Percentiles rank a stretch among this genome's conserved stretches.
These are phyloP conservation scores for Fomitopsis pinicola DNA, from an alignment of 1,284 basidiomycete species.

Conservation along the genomic window DNA sequence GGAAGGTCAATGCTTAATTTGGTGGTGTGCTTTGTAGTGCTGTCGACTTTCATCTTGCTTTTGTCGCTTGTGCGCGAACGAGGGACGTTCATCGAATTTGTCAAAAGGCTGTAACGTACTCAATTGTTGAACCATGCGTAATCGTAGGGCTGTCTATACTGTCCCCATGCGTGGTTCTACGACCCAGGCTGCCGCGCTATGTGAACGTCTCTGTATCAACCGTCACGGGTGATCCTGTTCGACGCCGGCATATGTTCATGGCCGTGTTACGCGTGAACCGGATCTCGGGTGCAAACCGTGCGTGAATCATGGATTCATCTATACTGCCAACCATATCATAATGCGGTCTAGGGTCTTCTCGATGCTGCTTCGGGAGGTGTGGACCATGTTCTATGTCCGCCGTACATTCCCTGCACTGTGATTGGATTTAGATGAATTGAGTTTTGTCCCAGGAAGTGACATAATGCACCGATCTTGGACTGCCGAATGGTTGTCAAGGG, in stretches of 20 bases:
- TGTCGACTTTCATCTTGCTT: slow-evolving; percentile 7
- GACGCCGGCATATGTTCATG: too few species aligned
- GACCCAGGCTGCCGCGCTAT: too few species aligned
- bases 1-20: slow-evolving; percentile 72
- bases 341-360: too few species aligned
- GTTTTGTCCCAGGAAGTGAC: not conserved
- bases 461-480: not conserved
- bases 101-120: not conserved
- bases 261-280: too few species aligned
- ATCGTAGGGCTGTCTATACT: not conserved
- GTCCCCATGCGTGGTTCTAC: too few species aligned
- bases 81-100: not conserved
- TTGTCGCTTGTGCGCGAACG: not conserved
- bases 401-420: not conserved
- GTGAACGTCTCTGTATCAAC: too few species aligned
- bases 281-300: too few species aligned
- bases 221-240: too few species aligned
- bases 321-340: too few species aligned
- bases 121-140: not conserved
- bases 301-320: too few species aligned
- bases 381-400: not conserved
- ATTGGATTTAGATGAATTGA: not conserved
- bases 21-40: slow-evolving; percentile 1
- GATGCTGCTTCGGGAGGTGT: too few species aligned
- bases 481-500: not conserved